phyloP scores from a whole-genome alignment of 1,139 yeast genomes.

The Trichomonascaceae sp. region DNA sequence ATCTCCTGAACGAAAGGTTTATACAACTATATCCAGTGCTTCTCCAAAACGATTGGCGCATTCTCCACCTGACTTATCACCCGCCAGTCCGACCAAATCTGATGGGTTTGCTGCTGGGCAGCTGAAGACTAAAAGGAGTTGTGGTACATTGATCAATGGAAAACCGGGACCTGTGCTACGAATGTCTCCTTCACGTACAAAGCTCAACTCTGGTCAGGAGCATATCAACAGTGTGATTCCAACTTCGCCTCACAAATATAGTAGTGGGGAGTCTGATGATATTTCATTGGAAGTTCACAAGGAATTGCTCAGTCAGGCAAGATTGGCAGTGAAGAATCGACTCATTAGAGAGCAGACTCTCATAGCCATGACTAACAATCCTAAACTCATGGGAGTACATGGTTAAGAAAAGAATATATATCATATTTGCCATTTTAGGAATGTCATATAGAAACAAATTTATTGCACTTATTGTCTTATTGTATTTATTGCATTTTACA shows the following conservation, averaged over 20 bases:
- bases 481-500: no score
- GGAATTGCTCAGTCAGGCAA: constrained; percentile 26
- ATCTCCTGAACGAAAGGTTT: constrained; percentile 4
- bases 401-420: background rate
- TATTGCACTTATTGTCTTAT: background rate
- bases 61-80: constrained; percentile 10
- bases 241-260: background rate
- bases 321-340: constrained; percentile 26
- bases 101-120: constrained; percentile 9
- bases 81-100: constrained; percentile 1
- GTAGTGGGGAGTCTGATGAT: constrained; percentile 3
- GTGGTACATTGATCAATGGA: background rate
- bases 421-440: background rate
- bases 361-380: constrained; percentile 4
- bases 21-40: background rate
- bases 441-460: background rate
- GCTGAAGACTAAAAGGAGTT: background rate
- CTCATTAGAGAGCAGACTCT: constrained; percentile 22
- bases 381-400: constrained; percentile 1
- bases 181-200: constrained; percentile 6
- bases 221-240: background rate
- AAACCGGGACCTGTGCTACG: constrained; percentile 5
- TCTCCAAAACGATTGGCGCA: constrained; percentile 8
- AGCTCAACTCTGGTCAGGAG: background rate
- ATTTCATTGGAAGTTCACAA: constrained; percentile 16